These are phyloP conservation scores for Calonectria hawksworthii DNA, from an alignment of 2,329 filamentous ascomycete species.

Conservation along the genomic window DNA sequence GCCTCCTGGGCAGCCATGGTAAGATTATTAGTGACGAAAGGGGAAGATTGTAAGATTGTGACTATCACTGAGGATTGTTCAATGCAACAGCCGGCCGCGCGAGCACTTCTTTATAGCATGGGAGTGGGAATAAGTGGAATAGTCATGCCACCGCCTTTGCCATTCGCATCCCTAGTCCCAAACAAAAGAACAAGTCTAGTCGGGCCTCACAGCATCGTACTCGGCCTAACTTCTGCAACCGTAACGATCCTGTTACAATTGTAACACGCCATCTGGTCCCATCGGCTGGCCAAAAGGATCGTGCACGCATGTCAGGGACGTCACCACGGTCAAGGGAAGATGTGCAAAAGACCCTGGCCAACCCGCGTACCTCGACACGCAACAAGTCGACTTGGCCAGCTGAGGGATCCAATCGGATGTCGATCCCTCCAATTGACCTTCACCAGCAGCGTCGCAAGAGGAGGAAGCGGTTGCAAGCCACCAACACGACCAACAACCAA, in stretches of 20 bases:
- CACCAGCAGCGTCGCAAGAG: conserved; percentile 19
- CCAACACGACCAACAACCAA: conserved; percentile 1
- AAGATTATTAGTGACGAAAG: not conserved
- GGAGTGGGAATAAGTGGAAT: conserved; percentile 1
- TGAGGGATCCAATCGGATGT: conserved; percentile 15
- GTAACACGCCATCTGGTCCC: conserved; percentile 9
- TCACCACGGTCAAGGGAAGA: not conserved
- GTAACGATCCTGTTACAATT: conserved; percentile 24
- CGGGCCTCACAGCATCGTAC: conserved; percentile 17
- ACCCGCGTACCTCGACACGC: not conserved
- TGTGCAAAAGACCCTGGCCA: conserved; percentile 3
- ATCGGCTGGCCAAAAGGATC: not conserved
- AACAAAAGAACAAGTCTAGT: conserved; percentile 3
- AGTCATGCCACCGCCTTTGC: not conserved
- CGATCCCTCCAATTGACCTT: not conserved
- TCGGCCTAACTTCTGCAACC: conserved; percentile 23
- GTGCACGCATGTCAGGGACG: not conserved
- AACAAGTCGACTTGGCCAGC: not conserved
- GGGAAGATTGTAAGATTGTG: not conserved
- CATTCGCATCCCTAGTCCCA: not conserved
- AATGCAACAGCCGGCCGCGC: not conserved
- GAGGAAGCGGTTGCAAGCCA: not conserved
- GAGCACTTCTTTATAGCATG: conserved; percentile 19
- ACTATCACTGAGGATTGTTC: not conserved
- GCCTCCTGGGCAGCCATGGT: conserved; percentile 39